Evolutionary conservation across 2,329 filamentous ascomycete species (phyloP), one percentile per base, ranked within the genome.

Genomic region (Aspergillus pseudonomiae): DNA sequence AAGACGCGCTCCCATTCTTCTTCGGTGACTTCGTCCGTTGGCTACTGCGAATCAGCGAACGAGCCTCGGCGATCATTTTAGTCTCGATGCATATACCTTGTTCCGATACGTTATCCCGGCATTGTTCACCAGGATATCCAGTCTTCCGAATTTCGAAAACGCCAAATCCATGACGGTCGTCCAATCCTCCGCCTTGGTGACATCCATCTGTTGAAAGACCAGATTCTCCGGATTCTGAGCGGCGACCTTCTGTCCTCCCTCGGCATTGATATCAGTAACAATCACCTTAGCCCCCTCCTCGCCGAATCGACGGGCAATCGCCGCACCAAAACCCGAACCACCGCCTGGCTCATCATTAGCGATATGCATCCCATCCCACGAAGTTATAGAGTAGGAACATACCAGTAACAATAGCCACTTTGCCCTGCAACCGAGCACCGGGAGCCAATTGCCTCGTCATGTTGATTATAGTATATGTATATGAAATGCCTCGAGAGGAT

Each of bases 121-220:
- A 72, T 83, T 83, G 63, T 83, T 83, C 48, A 83, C 75, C 56
- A 84, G 67, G 19, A 81, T 73, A 70, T 83, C 79, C 58, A 84
- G 65, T 26, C 71, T 67, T 1, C 76, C 75, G 36, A 74, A 73
- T 48, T 71, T 71, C 5, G 70, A 57, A 30, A 81, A 68, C 0
- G 73, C 69, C 32, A 73, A 21, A 4, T 75, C 71, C n/a, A 76
- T 65, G 9, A 74, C 68, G 1, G 67, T 62, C 36, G 70, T 72
- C 78, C 78, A 80, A 53, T 78, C 76, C 1, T 63, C 62, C 7
- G 63, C 67, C 6, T 71, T 74, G 34, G 75, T 77, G 2, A 79
- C 77, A 56, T 79, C 75, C 68, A 74, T 73, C 48, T 72, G 71
- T 62, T 74, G 72, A 63, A 77, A 78, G 26, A 73, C 53, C 14